A percentile compares a stretch with the other conserved stretches of the same genome.
Evolutionary conservation across 306 rosid species (phyloP).

Genomic region (Acacia confusa): DNA sequence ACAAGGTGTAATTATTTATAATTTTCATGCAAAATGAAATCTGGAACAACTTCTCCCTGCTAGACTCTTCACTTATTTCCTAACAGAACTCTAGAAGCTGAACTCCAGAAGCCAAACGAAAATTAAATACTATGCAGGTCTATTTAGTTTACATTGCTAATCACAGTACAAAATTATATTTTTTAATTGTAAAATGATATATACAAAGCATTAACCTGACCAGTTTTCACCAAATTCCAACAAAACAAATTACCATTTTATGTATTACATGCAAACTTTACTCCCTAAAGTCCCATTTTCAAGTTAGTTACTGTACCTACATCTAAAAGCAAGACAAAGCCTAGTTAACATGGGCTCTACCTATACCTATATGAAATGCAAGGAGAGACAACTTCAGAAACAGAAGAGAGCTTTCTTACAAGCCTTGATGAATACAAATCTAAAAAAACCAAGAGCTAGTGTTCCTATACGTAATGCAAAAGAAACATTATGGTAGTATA

Average conservation of each 20-base stretch:
- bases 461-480: neutral
- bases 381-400: neutral
- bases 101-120: constrained; percentile 12
- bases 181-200: constrained; percentile 11
- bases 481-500: neutral
- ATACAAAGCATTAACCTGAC: neutral
- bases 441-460: constrained; percentile 10
- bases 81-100: neutral
- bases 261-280: neutral
- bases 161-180: neutral
- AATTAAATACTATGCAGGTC: constrained; percentile 11
- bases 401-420: neutral
- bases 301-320: neutral
- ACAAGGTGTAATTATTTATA: neutral
- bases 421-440: constrained; percentile 18
- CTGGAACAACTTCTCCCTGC: neutral
- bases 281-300: neutral
- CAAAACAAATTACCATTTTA: neutral
- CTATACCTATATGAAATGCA: neutral
- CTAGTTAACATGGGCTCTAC: neutral
- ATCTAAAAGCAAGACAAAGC: neutral
- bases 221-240: constrained; percentile 1
- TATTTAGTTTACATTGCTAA: constrained; percentile 2
- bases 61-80: neutral
- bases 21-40: neutral